A percentile compares a stretch with the other conserved stretches of the same genome.
These are phyloP conservation scores for Calonectria pteridis DNA, from an alignment of 2,329 filamentous ascomycete genomes.

Conservation along the genomic window DNA sequence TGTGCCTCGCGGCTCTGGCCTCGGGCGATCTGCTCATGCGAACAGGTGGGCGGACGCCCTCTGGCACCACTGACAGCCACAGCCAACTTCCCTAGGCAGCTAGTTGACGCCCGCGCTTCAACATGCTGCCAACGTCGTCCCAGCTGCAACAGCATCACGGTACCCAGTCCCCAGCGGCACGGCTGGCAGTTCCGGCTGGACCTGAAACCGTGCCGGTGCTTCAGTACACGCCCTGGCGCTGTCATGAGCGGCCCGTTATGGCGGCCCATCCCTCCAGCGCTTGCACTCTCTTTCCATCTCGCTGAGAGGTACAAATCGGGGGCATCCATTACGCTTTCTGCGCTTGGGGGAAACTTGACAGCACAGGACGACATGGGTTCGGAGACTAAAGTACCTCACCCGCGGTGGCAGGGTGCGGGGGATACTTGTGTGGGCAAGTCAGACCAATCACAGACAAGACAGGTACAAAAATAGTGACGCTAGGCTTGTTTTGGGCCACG, in stretches of 20 bases:
- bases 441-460: constrained; percentile 27
- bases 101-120: background rate
- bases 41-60: constrained; percentile 17
- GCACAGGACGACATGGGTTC: background rate
- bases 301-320: background rate
- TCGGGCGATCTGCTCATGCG: constrained; percentile 8
- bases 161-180: background rate
- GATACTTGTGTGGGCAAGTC: constrained; percentile 19
- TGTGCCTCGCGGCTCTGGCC: background rate
- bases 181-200: background rate
- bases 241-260: constrained; percentile 6
- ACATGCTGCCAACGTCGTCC: background rate
- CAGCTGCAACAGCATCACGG: constrained; percentile 5
- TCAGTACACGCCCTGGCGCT: constrained; percentile 38
- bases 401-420: constrained; percentile 3
- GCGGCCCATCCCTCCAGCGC: constrained; percentile 32
- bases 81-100: background rate
- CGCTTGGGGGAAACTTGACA: background rate
- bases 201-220: constrained; percentile 39
- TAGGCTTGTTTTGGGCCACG: constrained; percentile 32
- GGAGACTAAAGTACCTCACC: constrained; percentile 29
- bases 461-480: constrained; percentile 40
- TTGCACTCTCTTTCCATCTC: constrained; percentile 6
- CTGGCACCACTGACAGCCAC: constrained; percentile 2
- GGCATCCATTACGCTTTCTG: no score